Evolutionary conservation across 352 stramenopile genomes (phyloP), one percentile per base, ranked within the genome.

Genomic region (Globisporangium irregulare): DNA sequence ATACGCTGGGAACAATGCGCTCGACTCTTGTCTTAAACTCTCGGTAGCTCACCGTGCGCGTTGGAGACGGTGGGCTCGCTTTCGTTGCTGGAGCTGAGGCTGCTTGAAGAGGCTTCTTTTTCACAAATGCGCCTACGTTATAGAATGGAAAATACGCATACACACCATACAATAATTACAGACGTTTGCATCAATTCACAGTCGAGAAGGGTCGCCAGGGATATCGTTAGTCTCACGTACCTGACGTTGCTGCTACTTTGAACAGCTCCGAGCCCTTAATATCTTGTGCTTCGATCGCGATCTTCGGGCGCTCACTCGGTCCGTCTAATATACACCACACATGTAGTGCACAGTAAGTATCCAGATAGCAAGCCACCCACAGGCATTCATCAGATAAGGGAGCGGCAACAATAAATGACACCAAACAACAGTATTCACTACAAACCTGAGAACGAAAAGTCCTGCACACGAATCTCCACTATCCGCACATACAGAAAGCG

Each of bases 371-470:
- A 32, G 4, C 29, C 9, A 55, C 6, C 56, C 29, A 56, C n/a
- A 64, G 5, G 34, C 48, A 27, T 7, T 32, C 29, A 32, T 43
- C 12, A 20, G 7, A n/a, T 24, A 51, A 27, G 8, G 12, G 38
- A n/a, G 4, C 14, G 38, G 12, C 15, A 48, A 18, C 41, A 50
- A 50, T 22, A 32, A 50, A 50, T 20, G 15, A n/a, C 41, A 43
- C 46, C 36, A 61, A 51, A 3, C 64, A 5, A 14, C 43, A 3
- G 9, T 4, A 32, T 20, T 69, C 72, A 32, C 71, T 2, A 50
- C 15, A 20, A 7, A 92, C 84, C 76, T 32, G 82, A 82, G 67
- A 90, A 92, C 10, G 77, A 87, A 38, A 80, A 92, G 62, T 89
- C 80, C 53, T 90, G 79, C 14, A 87, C 80, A n/a, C 69, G 75